A percentile compares a stretch with the other conserved stretches of the same genome.
These are phyloP conservation scores for Cotoneaster glaucophyllus DNA, from an alignment of 306 rosid genomes.

Conservation along the genomic window DNA sequence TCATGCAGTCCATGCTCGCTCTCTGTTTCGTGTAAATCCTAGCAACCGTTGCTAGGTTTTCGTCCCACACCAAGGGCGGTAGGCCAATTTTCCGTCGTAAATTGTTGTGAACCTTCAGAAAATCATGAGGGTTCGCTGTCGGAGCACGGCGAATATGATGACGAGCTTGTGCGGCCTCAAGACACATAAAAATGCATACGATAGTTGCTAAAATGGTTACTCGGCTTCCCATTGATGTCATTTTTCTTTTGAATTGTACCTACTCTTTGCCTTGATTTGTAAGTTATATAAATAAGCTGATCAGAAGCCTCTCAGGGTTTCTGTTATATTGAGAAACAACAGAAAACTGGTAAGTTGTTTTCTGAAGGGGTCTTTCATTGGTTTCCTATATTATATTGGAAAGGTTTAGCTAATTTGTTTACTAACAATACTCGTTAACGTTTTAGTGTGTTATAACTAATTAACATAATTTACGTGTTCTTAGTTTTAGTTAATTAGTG, in stretches of 20 bases:
- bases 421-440: too few species aligned
- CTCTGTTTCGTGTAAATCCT: background rate
- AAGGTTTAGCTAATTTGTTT: background rate
- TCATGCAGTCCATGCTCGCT: background rate
- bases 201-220: background rate
- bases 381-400: background rate
- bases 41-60: background rate
- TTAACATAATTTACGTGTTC: background rate
- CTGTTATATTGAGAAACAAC: background rate
- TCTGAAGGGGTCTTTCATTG: background rate
- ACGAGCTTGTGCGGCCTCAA: background rate
- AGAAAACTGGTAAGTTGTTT: background rate
- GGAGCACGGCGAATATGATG: background rate
- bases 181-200: background rate
- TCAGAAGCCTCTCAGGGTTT: background rate
- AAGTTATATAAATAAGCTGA: background rate
- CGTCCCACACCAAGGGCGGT: background rate
- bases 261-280: background rate
- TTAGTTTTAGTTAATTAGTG: background rate
- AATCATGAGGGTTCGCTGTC: background rate
- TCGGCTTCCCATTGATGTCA: background rate
- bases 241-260: background rate
- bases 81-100: background rate
- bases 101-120: constrained; percentile 5
- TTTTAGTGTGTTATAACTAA: background rate